These are phyloP conservation scores for Aspergillus mulundensis DNA, from an alignment of 495 filamentous ascomycete genomes.

Conservation along the genomic window DNA sequence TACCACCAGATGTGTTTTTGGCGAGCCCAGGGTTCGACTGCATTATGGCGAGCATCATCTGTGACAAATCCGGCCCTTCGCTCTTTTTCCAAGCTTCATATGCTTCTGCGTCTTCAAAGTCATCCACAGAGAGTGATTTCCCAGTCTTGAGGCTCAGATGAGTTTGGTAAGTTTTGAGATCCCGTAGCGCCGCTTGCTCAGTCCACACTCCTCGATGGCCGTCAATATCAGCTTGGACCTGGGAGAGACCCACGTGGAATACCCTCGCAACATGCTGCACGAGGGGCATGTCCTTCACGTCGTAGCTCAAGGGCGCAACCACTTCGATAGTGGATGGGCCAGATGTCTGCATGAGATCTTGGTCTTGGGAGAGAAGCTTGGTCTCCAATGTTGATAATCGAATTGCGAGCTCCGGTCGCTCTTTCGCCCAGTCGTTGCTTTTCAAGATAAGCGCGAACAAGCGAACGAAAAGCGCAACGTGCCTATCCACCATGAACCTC, in stretches of 20 bases:
- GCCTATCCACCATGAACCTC: constrained; percentile 89
- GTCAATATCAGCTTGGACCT: constrained; percentile 83
- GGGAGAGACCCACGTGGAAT: constrained; percentile 70
- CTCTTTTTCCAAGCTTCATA: constrained; percentile 86
- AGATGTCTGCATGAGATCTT: constrained; percentile 66
- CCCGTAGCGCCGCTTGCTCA: constrained; percentile 81
- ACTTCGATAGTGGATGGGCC: constrained; percentile 65
- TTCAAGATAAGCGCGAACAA: constrained; percentile 76
- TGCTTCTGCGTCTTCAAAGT: constrained; percentile 88
- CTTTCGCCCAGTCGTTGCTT: constrained; percentile 73
- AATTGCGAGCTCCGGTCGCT: constrained; percentile 74
- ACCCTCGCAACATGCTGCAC: constrained; percentile 81
- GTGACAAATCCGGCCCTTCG: constrained; percentile 76
- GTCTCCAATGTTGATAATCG: constrained; percentile 80
- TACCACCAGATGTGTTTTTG: constrained; percentile 54
- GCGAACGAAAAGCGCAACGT: constrained; percentile 92
- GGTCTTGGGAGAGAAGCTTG: constrained; percentile 92
- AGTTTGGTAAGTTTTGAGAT: constrained; percentile 89
- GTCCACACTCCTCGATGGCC: constrained; percentile 78
- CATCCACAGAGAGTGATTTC: constrained; percentile 71
- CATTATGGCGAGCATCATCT: constrained; percentile 88
- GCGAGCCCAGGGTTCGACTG: constrained; percentile 83
- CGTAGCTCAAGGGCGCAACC: constrained; percentile 74
- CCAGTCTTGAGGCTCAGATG: constrained; percentile 75
- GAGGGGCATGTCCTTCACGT: constrained; percentile 94